Evolutionary conservation across 108 stramenopile species (phyloP), one percentile per base, ranked within the genome.

Genomic region (Craspedostauros australis): DNA sequence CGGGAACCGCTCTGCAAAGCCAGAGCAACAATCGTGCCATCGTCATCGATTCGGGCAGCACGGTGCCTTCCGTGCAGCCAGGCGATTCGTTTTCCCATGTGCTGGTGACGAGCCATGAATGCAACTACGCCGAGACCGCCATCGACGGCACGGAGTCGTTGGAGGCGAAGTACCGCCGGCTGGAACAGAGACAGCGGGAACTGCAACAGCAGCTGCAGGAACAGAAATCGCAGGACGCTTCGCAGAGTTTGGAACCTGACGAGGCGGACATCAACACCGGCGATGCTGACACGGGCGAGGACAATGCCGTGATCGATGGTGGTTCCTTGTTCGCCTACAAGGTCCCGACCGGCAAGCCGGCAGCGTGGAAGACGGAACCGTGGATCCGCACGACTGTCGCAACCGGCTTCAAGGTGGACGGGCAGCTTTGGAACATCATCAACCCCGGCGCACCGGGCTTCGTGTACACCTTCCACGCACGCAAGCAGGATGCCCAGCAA

Each of bases 391-490:
- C 74, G 4, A 77, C 87, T 1, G 70, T 97, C 25, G 93, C 93
- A 0, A 82, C 85, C 32, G 96, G 96, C 2, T 95, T 97, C 60
- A 80, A 81, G 56, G 93, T 95, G 22, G 62, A 88, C 29, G 75
- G 79, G 5, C 77, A 87, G 36, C 50, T 94, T 12, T 68, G 77
- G 51, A 91, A 91, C 54, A 83, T 91, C 77, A 93, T 97, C 57
- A 95, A 94, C 56, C 94, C 96, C 15, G 96, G 96, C 6, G 91
- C 93, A 2, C 96, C 96, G 8, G 96, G 96, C 15, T 95, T 97
- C 62, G 80, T 78, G 1, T 97, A 97, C 66, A 68, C 92, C 9
- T 97, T 97, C 66, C 91, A 91, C 53, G 92, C 94, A 5, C 64
- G 65, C 29, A 72, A 72, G 31, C 54, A 76, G 24, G 79, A 72